Percentiles rank a stretch among this genome's conserved stretches.
These are phyloP conservation scores for Sanguinoderma infundibulare DNA, from an alignment of 1,284 basidiomycete species.

Conservation along the genomic window DNA sequence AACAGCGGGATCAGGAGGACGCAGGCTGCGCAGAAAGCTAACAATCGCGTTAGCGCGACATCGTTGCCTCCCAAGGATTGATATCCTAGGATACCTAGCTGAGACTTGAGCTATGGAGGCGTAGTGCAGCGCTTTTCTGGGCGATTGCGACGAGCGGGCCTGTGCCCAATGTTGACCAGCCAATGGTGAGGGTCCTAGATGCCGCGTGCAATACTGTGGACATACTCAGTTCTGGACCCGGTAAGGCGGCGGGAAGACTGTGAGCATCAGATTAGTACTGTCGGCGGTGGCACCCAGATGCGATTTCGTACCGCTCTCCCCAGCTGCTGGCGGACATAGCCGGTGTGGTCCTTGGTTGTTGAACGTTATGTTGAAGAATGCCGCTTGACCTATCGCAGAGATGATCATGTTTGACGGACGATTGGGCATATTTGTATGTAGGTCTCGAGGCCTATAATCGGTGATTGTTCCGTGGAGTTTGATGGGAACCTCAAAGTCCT, in stretches of 20 bases:
- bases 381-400: too few relatives aligned
- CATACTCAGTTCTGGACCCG: background rate
- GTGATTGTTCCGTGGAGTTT: too few relatives aligned
- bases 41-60: background rate
- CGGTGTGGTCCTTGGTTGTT: background rate
- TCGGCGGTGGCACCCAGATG: background rate
- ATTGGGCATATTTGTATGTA: too few relatives aligned
- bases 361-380: too few relatives aligned
- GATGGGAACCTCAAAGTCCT: background rate
- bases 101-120: background rate
- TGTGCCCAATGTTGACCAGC: too few relatives aligned
- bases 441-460: too few relatives aligned
- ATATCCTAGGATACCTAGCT: background rate
- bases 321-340: background rate
- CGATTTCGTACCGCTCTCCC: background rate
- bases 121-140: background rate
- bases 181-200: background rate
- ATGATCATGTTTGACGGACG: too few relatives aligned
- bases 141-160: background rate
- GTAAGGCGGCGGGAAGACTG: background rate
- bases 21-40: background rate
- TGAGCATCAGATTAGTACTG: slow-evolving; percentile 2
- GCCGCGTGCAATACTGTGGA: too few relatives aligned
- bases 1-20: background rate
- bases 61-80: background rate